Conservation (phyloP, 1,284 basidiomycete genomes). For the Caloboletus inedulis region DNA sequence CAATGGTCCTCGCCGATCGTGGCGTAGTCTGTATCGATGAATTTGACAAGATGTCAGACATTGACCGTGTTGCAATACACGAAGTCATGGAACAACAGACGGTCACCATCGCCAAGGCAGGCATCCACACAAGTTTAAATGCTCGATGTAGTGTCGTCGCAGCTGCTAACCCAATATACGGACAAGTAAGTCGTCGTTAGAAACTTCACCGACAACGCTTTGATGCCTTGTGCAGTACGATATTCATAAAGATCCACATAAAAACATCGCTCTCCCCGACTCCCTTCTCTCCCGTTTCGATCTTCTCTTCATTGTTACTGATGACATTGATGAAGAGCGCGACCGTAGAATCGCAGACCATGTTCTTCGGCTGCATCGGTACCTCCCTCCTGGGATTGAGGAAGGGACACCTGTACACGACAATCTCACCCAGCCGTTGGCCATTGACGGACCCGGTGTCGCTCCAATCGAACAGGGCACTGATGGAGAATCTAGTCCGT, state of each 20-base stretch:
- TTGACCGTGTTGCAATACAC: conserved; percentile 99
- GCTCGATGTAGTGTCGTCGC: conserved; percentile 97
- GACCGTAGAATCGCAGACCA: conserved; percentile 97
- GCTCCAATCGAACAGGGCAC: conserved; percentile 51
- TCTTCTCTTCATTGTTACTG: conserved; percentile 95
- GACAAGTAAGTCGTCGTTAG: conserved; percentile 62
- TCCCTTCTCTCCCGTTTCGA: conserved; percentile 99
- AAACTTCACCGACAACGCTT: background rate
- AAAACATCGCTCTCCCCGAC: conserved; percentile 98
- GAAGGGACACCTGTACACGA: conserved; percentile 91
- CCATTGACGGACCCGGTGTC: conserved; percentile 73
- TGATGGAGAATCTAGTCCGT: conserved; percentile 70
- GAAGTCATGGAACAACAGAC: conserved; percentile 99
- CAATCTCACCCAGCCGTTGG: conserved; percentile 82
- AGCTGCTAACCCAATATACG: conserved; percentile 98
- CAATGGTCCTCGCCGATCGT: conserved; percentile 99
- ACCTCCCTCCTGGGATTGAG: conserved; percentile 93
- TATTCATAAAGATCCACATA: conserved; percentile 98
- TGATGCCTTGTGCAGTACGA: conserved; percentile 73
- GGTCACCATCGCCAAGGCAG: conserved; percentile 98
- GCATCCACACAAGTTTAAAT: conserved; percentile 97
- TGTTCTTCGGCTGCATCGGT: conserved; percentile 96
- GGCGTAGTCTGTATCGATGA: conserved; percentile 99
- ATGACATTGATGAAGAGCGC: conserved; percentile 94
- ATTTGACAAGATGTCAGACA: conserved; percentile 99